Conservation (phyloP, 805 yeast genomes). For the Kazachstania psychrophila region DNA sequence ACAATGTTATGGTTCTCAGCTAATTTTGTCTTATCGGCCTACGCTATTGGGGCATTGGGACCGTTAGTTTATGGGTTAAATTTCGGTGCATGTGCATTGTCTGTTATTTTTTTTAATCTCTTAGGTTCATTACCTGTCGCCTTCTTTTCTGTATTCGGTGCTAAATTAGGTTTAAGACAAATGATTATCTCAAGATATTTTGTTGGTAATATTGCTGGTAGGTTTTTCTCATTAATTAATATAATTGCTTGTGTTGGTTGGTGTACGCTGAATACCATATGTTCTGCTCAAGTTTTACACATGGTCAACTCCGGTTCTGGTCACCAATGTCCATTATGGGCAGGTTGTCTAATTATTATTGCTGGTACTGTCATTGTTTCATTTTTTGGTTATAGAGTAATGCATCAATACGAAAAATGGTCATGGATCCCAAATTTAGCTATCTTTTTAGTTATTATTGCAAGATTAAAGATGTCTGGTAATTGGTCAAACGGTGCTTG, state of each 20-base stretch:
- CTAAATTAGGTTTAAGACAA: slow-evolving; percentile 78
- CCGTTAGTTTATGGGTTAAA: slow-evolving; percentile 53
- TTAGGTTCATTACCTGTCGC: slow-evolving; percentile 76
- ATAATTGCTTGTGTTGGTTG: slow-evolving; percentile 85
- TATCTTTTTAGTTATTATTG: slow-evolving; percentile 68
- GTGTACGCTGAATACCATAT: slow-evolving; percentile 88
- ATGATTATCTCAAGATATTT: slow-evolving; percentile 71
- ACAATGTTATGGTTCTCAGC: slow-evolving; percentile 89
- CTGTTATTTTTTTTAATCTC: slow-evolving; percentile 61
- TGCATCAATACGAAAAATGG: slow-evolving; percentile 74
- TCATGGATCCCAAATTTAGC: slow-evolving; percentile 77
- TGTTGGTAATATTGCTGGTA: slow-evolving; percentile 64
- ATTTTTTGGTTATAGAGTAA: slow-evolving; percentile 73
- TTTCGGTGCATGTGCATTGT: slow-evolving; percentile 62
- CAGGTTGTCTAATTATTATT: slow-evolving; percentile 69
- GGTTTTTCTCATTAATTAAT: slow-evolving; percentile 69
- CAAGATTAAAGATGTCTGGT: slow-evolving; percentile 58
- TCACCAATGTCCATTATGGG: slow-evolving; percentile 72
- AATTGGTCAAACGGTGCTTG: slow-evolving; percentile 49
- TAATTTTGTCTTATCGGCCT: slow-evolving; percentile 77
- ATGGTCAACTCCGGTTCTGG: slow-evolving; percentile 52
- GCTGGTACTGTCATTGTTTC: slow-evolving; percentile 60
- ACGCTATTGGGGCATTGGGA: slow-evolving; percentile 67
- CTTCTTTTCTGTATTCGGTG: slow-evolving; percentile 73
- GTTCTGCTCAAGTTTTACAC: slow-evolving; percentile 74